These are phyloP conservation scores for Panellus pusillus DNA, from an alignment of 768 basidiomycete genomes.

Conservation along the genomic window DNA sequence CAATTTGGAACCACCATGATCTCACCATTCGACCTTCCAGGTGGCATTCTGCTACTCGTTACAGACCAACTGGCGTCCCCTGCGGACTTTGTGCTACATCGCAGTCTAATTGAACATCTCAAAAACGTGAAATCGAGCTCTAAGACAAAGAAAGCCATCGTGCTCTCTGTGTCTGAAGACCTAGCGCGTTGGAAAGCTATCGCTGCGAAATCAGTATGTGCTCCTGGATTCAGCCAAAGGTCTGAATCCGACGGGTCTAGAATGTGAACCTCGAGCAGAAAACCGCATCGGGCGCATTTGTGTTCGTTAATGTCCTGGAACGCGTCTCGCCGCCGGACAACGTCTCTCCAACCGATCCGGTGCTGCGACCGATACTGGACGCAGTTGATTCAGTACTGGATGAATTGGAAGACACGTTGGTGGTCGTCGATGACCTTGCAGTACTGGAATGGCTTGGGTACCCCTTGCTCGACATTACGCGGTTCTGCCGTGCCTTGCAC, in stretches of 20 bases:
- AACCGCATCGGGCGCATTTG: slow-evolving; percentile 39
- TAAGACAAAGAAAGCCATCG: slow-evolving; percentile 36
- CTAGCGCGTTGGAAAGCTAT: slow-evolving; percentile 63
- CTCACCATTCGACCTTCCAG: slow-evolving; percentile 51
- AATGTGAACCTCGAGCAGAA: slow-evolving; percentile 41
- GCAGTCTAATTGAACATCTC: slow-evolving; percentile 48
- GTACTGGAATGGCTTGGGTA: slow-evolving; percentile 74
- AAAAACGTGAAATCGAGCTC: slow-evolving; percentile 33
- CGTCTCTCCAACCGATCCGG: slow-evolving; percentile 19
- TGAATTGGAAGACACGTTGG: slow-evolving; percentile 30
- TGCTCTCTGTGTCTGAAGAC: slow-evolving; percentile 61
- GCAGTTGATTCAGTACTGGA: slow-evolving; percentile 31
- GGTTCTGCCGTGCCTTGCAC: slow-evolving; percentile 61
- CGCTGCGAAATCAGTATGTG: slow-evolving; percentile 60
- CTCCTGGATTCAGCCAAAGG: background rate
- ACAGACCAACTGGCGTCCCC: slow-evolving; percentile 73
- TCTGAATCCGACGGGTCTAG: slow-evolving; percentile 23
- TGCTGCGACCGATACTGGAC: slow-evolving; percentile 38
- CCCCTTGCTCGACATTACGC: slow-evolving; percentile 46
- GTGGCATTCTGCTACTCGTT: slow-evolving; percentile 56
- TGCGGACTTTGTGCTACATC: slow-evolving; percentile 71
- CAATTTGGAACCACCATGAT: slow-evolving; percentile 35
- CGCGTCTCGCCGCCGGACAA: slow-evolving; percentile 31
- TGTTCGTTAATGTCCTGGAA: slow-evolving; percentile 55
- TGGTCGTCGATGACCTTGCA: slow-evolving; percentile 73